Evolutionary conservation across 1,139 yeast genomes (phyloP), one percentile per base, ranked within the genome.

Genomic region (Lodderomyces pseudojiufengensis): DNA sequence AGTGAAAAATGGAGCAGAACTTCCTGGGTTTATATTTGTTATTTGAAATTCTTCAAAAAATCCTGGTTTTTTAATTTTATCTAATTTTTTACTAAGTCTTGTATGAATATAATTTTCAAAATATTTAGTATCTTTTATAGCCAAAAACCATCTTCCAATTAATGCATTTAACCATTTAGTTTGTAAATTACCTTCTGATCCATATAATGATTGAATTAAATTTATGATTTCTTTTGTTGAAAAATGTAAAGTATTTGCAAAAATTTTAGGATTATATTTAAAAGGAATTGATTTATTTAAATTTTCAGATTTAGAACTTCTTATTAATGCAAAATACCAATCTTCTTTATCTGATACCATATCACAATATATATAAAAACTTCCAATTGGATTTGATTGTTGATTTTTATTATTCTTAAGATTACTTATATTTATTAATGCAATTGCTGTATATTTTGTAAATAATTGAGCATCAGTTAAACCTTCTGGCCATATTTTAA

Each of bases 141-240:
- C 76, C 24, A 92, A 62, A 51, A 90, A 92, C 15, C 90, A 47
- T 40, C 97, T 67, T 0, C 97, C 97, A 9, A 85, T 50, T 6
- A 90, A 47, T 0, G 95, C 96, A 58, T 92, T 92, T 22, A 92
- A 59, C 98, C 97, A 92, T 52, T 86, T 78, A 0, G 95, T 80
- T 27, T 85, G 84, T 22, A 85, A 58, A 50, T 87, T 94, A 1
- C 88, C 88, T 49, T 85, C 95, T 0, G 90, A 76, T 2, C 95
- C 80, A 50, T 87, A 84, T 31, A 87, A 56, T 0, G 84, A 76
- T 51, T 84, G 90, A 36, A 87, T 84, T 45, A 88, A 62, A 37
- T 76, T 77, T 43, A 85, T 70, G 70, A 84, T 78, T 50, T 87
- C 85, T 5, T 72, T 63, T 0, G 95, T 84, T 32, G 75, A 72